Evolutionary conservation across 805 yeast genomes (phyloP).

Genomic region (Yamadazyma tumulicola): DNA sequence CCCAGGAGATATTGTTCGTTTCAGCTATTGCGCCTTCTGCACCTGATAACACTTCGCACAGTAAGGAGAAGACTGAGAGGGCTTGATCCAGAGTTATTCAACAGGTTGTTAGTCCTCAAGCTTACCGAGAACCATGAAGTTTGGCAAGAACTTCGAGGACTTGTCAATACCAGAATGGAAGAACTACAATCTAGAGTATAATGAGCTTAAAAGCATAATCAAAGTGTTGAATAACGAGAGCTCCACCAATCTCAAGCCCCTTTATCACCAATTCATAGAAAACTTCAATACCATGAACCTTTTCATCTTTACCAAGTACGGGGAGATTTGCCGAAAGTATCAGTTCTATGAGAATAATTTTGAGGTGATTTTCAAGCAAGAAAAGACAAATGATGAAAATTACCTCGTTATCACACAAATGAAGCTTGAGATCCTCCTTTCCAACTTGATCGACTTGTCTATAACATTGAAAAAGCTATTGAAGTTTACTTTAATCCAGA

Average conservation of each 20-base stretch:
- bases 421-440: constrained; percentile 20
- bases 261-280: constrained; percentile 40
- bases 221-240: constrained; percentile 46
- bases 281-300: constrained; percentile 60
- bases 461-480: constrained; percentile 58
- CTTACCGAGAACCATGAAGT: constrained; percentile 87
- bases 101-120: no score
- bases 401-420: constrained; percentile 9
- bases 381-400: constrained; percentile 1
- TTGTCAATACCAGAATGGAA: constrained; percentile 89
- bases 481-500: constrained; percentile 70
- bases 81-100: no score
- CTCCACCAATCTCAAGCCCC: constrained; percentile 26
- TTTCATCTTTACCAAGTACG: constrained; percentile 64
- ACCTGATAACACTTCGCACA: no score
- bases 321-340: constrained; percentile 57
- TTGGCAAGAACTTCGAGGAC: constrained; percentile 70
- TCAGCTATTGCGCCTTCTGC: no score
- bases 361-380: constrained; percentile 7
- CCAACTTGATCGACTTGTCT: constrained; percentile 38
- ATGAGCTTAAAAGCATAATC: constrained; percentile 66
- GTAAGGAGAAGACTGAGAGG: no score
- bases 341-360: constrained; percentile 20
- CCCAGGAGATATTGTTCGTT: no score
- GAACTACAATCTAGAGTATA: constrained; percentile 77